A percentile compares a stretch with the other conserved stretches of the same genome.
Evolutionary conservation across 495 filamentous ascomycete species (phyloP).

Genomic region (Aspergillus heteromorphus): DNA sequence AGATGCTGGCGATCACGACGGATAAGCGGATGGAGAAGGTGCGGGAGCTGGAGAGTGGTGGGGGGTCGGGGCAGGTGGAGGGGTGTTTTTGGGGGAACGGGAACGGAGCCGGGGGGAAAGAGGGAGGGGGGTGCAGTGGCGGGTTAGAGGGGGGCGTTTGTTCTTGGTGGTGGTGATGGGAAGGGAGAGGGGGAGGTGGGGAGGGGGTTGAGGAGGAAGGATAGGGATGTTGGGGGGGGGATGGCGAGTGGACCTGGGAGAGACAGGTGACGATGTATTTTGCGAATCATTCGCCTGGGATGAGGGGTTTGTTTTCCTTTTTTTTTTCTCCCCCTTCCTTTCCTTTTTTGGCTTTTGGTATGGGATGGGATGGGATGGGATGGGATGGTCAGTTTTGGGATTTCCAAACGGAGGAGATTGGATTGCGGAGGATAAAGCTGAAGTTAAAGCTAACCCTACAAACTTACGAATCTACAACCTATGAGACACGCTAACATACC

Average conservation of each 20-base stretch:
- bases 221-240: slow-evolving; percentile 16
- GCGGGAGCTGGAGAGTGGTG: slow-evolving; percentile 51
- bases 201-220: slow-evolving; percentile 21
- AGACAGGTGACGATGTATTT: slow-evolving; percentile 81
- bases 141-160: slow-evolving; percentile 72
- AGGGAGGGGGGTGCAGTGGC: slow-evolving; percentile 73
- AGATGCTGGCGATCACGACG: slow-evolving; percentile 77
- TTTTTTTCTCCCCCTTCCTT: slow-evolving; percentile 2
- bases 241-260: slow-evolving; percentile 57
- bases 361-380: neutral
- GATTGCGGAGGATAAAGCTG: neutral
- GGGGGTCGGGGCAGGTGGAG: slow-evolving; percentile 64
- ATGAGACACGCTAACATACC: neutral
- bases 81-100: slow-evolving; percentile 74
- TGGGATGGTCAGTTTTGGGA: no score
- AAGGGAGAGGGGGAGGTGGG: slow-evolving; percentile 37
- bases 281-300: slow-evolving; percentile 72
- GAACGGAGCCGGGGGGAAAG: slow-evolving; percentile 44
- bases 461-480: no score
- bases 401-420: neutral
- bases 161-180: slow-evolving; percentile 58
- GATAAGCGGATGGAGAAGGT: slow-evolving; percentile 84
- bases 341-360: neutral
- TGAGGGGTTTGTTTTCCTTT: slow-evolving; percentile 51
- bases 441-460: no score